Conservation (phyloP, 1,284 basidiomycete genomes). For the Cutaneotrichosporon cyanovorans region DNA sequence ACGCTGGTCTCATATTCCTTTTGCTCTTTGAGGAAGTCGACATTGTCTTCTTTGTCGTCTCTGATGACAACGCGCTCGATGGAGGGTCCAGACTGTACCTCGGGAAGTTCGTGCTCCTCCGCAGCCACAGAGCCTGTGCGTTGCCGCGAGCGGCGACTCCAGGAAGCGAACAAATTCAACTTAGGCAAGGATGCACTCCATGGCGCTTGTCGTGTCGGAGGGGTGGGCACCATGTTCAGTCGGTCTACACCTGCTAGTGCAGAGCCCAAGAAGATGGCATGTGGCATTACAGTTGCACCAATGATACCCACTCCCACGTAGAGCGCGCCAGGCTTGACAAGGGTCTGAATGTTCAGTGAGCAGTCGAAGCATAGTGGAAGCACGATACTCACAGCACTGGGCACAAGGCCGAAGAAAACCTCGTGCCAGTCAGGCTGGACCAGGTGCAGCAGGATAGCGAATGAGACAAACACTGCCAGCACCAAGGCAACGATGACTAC, state of each 20-base stretch:
- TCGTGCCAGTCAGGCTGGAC: constrained; percentile 67
- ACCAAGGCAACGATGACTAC: constrained; percentile 60
- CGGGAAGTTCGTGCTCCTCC: background rate
- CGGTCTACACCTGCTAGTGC: constrained; percentile 75
- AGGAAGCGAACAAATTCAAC: constrained; percentile 16
- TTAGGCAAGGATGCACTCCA: background rate
- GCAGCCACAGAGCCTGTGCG: background rate
- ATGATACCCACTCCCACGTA: constrained; percentile 64
- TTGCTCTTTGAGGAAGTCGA: constrained; percentile 21
- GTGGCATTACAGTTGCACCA: constrained; percentile 75
- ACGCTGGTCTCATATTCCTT: constrained; percentile 52
- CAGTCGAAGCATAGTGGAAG: constrained; percentile 10
- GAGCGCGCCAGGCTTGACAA: constrained; percentile 50
- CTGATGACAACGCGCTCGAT: constrained; percentile 11
- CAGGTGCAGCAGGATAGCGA: constrained; percentile 69
- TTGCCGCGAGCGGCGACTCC: constrained; percentile 9
- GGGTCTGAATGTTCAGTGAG: constrained; percentile 21
- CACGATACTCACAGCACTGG: constrained; percentile 48
- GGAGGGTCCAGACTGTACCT: background rate
- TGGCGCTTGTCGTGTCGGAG: constrained; percentile 12
- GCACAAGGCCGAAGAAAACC: constrained; percentile 79
- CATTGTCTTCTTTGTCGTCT: constrained; percentile 23
- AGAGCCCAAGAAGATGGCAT: constrained; percentile 82
- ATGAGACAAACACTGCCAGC: constrained; percentile 69
- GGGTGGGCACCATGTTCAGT: constrained; percentile 35